Evolutionary conservation across 208 protist species (phyloP), one percentile per base, ranked within the genome.

Genomic region (Angomonas ambiguus): DNA sequence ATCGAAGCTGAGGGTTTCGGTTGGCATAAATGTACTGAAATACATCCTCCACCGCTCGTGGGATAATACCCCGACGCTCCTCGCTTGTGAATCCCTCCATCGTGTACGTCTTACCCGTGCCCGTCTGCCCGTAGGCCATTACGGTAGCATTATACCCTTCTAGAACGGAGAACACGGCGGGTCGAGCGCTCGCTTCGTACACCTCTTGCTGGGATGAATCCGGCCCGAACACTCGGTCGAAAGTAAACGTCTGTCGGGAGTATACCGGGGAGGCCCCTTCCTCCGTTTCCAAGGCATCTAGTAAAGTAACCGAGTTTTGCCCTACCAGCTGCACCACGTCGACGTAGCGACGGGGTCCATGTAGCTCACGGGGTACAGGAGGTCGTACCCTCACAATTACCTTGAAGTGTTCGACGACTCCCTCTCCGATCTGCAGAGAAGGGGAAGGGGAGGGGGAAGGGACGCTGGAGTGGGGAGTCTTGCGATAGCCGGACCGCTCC

Each of bases 21-120:
- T 77, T 71, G 45, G 45, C 20, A 24, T 53, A 53, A 53, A 53
- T 53, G 45, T 53, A 66, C 92, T 91, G 55, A 1, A 97, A 76
- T 24, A 97, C 76, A 55, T 95, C 79, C 1, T 80, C 71, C 28
- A 98, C 67, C 34, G 97, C 76, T n/a, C 93, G 82, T 6, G 80
- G 69, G 0, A 78, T 74, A 3, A 93, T 85, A 27, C 90, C 90
- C 10, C 87, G 91, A 42, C 89, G 73, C 67, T 89, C 85, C 55
- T 91, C 78, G 66, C 71, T 87, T 16, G 84, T 83, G 67, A 86
- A 67, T 20, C 74, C 74, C 61, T 58, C 81, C 79, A 98, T 97
- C 22, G 96, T 98, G 74, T 81, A 93, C 18, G 95, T 98, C 69
- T 98, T 98, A 31, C 96, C 96, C 1, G 88, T 94, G 1, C 94